Conservation (phyloP, 768 basidiomycete species). For the Tephrocybe sp. region DNA sequence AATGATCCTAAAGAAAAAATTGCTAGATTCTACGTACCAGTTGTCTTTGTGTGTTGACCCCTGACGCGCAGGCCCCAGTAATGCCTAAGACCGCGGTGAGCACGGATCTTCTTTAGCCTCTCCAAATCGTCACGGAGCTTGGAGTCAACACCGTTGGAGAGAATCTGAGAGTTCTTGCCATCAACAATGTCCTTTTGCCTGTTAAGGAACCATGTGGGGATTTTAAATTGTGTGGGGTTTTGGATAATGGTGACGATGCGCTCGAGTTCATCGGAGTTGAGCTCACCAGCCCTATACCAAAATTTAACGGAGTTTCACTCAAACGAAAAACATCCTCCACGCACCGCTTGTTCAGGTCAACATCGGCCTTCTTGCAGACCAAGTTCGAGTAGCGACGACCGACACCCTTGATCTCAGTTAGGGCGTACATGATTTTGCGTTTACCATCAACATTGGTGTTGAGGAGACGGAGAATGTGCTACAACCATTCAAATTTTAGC, state of each 20-base stretch:
- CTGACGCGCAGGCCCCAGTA: slow-evolving; percentile 95
- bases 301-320: not conserved
- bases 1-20: slow-evolving; percentile 2
- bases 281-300: slow-evolving; percentile 83
- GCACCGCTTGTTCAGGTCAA: slow-evolving; percentile 97
- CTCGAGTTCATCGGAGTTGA: slow-evolving; percentile 99
- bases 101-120: slow-evolving; percentile 98
- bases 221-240: slow-evolving; percentile 99
- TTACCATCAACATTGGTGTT: slow-evolving; percentile 99
- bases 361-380: slow-evolving; percentile 99
- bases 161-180: slow-evolving; percentile 93
- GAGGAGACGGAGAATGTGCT: slow-evolving; percentile 99
- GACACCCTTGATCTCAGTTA: slow-evolving; percentile 99
- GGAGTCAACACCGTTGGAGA: slow-evolving; percentile 96
- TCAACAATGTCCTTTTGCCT: slow-evolving; percentile 98
- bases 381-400: slow-evolving; percentile 98
- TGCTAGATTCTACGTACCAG: slow-evolving; percentile 54
- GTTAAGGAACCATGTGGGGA: slow-evolving; percentile 99
- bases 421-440: slow-evolving; percentile 98
- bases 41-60: slow-evolving; percentile 99
- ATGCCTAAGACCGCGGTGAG: slow-evolving; percentile 91
- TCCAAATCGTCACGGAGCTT: slow-evolving; percentile 98
- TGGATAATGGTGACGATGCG: slow-evolving; percentile 99
- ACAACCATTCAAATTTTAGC: slow-evolving; percentile 11
- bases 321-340: slow-evolving; percentile 22